A percentile compares a stretch with the other conserved stretches of the same genome.
Evolutionary conservation across 2,329 filamentous ascomycete genomes (phyloP).

Genomic region (Fusarium tuaranense): DNA sequence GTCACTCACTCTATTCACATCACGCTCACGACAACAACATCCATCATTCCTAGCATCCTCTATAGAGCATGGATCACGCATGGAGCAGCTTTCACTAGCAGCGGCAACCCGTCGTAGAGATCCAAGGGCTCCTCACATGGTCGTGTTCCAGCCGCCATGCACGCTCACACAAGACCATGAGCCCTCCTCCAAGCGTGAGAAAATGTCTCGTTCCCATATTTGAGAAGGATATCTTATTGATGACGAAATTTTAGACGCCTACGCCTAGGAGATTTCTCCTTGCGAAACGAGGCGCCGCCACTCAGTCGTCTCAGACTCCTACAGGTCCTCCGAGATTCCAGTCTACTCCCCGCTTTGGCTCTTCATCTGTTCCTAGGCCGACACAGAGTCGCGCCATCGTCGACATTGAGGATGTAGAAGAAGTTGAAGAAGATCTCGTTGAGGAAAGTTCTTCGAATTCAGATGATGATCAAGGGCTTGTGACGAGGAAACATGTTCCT

Average conservation of each 20-base stretch:
- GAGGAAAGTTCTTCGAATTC: slow-evolving; percentile 18
- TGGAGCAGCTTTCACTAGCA: neutral
- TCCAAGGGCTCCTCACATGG: slow-evolving; percentile 5
- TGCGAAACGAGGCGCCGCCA: slow-evolving; percentile 46
- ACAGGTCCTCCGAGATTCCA: slow-evolving; percentile 49
- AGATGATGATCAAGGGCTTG: slow-evolving; percentile 2
- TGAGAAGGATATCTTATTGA: no score
- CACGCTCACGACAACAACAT: neutral
- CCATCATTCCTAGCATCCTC: neutral
- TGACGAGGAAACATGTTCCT: slow-evolving; percentile 16
- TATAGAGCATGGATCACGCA: neutral
- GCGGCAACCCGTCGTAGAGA: neutral
- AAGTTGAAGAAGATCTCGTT: slow-evolving; percentile 37
- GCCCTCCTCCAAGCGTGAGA: slow-evolving; percentile 43
- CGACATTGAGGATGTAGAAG: slow-evolving; percentile 51
- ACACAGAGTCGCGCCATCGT: slow-evolving; percentile 42
- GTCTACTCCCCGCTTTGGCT: slow-evolving; percentile 54
- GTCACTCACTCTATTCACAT: slow-evolving; percentile 12
- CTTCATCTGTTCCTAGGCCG: slow-evolving; percentile 46
- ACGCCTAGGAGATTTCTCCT: slow-evolving; percentile 54
- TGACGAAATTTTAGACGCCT: slow-evolving; percentile 48
- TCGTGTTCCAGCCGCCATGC: slow-evolving; percentile 27
- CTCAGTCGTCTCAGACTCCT: slow-evolving; percentile 49
- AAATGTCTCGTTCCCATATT: no score
- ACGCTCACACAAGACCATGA: slow-evolving; percentile 39